Evolutionary conservation across 805 yeast genomes (phyloP).

Genomic region (Kuraishia ogatae): DNA sequence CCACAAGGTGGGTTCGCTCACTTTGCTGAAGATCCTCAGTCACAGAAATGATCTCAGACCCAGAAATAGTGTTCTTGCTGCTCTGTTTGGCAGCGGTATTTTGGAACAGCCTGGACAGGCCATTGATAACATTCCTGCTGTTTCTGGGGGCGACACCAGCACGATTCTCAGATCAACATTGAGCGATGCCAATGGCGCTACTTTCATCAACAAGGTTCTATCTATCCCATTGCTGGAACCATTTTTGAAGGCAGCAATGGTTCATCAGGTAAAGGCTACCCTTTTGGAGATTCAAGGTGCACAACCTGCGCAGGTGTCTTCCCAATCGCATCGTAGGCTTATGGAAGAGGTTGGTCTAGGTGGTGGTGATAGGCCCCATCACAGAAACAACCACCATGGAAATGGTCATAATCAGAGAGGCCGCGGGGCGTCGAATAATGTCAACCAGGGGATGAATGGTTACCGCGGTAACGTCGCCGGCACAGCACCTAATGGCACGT

Average conservation of each 20-base stretch:
- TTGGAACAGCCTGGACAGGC: slow-evolving; percentile 9
- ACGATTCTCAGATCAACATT: slow-evolving; percentile 48
- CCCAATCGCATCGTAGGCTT: slow-evolving; percentile 73
- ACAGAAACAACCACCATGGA: background rate
- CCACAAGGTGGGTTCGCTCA: slow-evolving; percentile 79
- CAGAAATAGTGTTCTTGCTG: slow-evolving; percentile 50
- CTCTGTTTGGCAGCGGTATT: slow-evolving; percentile 45
- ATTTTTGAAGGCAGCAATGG: slow-evolving; percentile 46
- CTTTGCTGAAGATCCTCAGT: slow-evolving; percentile 71
- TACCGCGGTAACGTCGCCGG: background rate
- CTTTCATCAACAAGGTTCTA: slow-evolving; percentile 71
- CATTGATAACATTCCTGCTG: slow-evolving; percentile 9
- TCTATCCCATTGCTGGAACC: slow-evolving; percentile 61
- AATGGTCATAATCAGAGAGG: background rate
- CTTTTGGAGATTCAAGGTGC: slow-evolving; percentile 36
- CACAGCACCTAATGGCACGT: background rate
- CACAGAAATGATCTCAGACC: slow-evolving; percentile 57
- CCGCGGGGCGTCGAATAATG: background rate
- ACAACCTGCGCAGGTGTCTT: slow-evolving; percentile 32
- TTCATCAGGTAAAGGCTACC: slow-evolving; percentile 53
- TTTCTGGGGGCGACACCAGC: slow-evolving; percentile 25
- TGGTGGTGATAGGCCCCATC: background rate
- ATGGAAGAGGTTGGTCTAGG: slow-evolving; percentile 86
- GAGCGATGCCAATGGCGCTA: slow-evolving; percentile 63
- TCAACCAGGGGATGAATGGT: background rate